Percentiles rank a stretch among this genome's conserved stretches.
Conservation (phyloP, 495 filamentous ascomycete genomes). For the Chaetomidium leptoderma region DNA sequence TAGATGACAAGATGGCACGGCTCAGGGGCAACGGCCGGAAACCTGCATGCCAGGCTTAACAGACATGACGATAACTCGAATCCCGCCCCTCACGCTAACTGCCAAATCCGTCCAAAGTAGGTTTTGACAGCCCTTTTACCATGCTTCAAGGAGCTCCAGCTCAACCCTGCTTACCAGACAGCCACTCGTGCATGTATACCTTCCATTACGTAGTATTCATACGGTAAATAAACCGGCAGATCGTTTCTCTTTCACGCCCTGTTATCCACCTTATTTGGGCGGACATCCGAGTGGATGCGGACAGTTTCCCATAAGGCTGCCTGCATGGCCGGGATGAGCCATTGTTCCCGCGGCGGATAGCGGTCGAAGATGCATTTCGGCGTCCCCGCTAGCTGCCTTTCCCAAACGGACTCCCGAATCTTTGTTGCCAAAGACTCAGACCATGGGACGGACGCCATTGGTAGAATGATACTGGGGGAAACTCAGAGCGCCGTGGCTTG, state of each 20-base stretch:
- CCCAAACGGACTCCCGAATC: too few relatives aligned
- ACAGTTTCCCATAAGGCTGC: not conserved
- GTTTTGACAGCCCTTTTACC: not conserved
- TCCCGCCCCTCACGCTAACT: not conserved
- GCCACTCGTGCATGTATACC: not conserved
- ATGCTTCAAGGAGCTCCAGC: not conserved
- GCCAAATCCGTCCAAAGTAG: not conserved
- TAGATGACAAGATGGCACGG: not conserved
- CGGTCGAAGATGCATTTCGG: too few relatives aligned
- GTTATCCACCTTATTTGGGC: not conserved
- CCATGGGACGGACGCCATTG: too few relatives aligned
- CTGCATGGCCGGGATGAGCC: not conserved
- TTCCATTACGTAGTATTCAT: not conserved
- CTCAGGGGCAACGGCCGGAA: slow-evolving; percentile 5
- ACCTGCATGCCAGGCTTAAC: not conserved
- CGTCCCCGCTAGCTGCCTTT: too few relatives aligned
- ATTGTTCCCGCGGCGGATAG: not conserved
- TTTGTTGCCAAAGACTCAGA: too few relatives aligned
- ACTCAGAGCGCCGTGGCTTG: not conserved
- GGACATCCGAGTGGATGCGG: not conserved
- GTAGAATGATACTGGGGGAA: too few relatives aligned
- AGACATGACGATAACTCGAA: not conserved
- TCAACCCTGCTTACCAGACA: not conserved
- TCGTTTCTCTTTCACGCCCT: not conserved
- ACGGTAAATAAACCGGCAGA: too few relatives aligned